Base-by-base conservation (phyloP, 2,329 filamentous ascomycete genomes). In the Emericellopsis atlantica region DNA sequence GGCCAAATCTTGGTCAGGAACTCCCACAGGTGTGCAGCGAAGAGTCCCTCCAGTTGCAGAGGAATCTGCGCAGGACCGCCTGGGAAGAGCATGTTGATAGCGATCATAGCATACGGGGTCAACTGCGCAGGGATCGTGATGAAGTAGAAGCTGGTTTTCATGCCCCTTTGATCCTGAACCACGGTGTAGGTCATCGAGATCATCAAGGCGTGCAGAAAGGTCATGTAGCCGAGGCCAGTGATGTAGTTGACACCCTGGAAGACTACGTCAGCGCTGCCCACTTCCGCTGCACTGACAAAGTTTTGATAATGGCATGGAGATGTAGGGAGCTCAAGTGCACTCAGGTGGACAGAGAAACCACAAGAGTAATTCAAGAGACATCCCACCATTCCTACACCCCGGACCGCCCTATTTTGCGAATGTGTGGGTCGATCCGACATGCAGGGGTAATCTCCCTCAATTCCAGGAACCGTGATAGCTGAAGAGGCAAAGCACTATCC, bases 1-100 rank as follows among this genome's bases (percentile, higher is more conserved):
- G 92, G 92, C 70, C 88, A 96, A 34, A 95, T 72, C 38, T 85
- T 76, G 2, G 84, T 87, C 39, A 95, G 60, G 55, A 96, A 98
- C 57, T 96, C 85, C 61, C 87, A 94, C 16, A 92, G 54, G 58
- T 98, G 92, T 5, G 89, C 89, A 11, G 89, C 85, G 35, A 94
- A 48, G 10, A 98, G 69, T n/a, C 92, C 92, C 29, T 76, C 84
- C 5, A 77, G 59, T 54, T 93, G 79, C 4, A 79, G 53, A 42
- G 84, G 55, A 10, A 84, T 72, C 15, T 62, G 62, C 4, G 59
- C 49, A 31, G 70, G 69, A 10, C 81, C 80, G 5, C 63, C 69
- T 1, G 51, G 55, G 55, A 84, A 75, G 40, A 96, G 65, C 18
- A 94, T 69, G 10, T 81, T 82, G 51, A 87, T 65, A 14, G 79